Evolutionary conservation across 352 stramenopile species (phyloP), one percentile per base, ranked within the genome.

Genomic region (Globisporangium okanoganense): DNA sequence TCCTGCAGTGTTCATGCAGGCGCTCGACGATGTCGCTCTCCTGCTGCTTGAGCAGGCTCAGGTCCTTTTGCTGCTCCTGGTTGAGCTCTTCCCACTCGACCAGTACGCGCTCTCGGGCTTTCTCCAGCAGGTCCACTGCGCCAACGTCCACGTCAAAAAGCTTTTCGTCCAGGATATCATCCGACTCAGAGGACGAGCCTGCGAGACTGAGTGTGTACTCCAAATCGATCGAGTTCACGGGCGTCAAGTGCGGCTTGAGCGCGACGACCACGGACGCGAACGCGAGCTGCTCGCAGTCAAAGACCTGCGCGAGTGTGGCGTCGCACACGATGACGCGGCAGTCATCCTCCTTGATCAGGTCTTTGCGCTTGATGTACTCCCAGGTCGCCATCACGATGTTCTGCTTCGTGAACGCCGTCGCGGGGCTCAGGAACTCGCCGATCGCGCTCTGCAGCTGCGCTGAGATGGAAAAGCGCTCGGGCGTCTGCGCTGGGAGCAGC

Each of bases 271-370:
- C 75, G 0, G 78, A 90, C 18, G 79, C 73, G 58, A 92, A 92
- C 12, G 82, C 78, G 58, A 92, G 66, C 29, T 75, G 78, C 20
- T 88, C 78, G 59, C 82, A 92, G 27, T 85, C 76, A 55, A 92
- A 76, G 24, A 92, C 58, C 59, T 78, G 68, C 5, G 52, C 40
- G 49, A 92, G 68, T 53, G 69, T 75, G 0, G 72, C 64, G 43
- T 92, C 82, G 53, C 80, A 90, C 16, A 82, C 58, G 35, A 87
- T 77, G 29, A 92, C 77, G 22, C 82, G 78, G 53, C 79, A 92
- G 67, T 92, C 82, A 58, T 92, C 82, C n/a, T 82, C 75, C 58
- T 92, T 90, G 69, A 92, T 90, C 31, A 90, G 71, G 52, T 90
- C 85, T 29, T 65, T 67, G 47, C 71, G 65, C 61, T 92, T 90